Base-by-base conservation (phyloP, 2,329 filamentous ascomycete genomes). In the Curvularia sp. region DNA sequence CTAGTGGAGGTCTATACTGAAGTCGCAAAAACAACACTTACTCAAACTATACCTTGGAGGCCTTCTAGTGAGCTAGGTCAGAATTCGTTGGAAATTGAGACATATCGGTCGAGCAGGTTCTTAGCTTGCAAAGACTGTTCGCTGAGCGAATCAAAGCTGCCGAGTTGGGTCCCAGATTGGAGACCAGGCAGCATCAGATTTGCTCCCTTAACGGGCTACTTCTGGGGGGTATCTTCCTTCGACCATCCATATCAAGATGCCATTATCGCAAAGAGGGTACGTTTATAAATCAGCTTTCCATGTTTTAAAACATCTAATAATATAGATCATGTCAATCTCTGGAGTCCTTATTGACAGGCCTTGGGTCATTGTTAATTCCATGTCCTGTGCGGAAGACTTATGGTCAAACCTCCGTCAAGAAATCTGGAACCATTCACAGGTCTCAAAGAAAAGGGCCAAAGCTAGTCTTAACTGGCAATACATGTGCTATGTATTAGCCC, bases 151-250 rank as follows among this genome's bases (percentile, higher is more conserved):
- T 48, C 42, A 15, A n/a, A n/a, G 1, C 24, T 61, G 28, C 59
- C 55, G 24, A 61, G 59, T 46, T 61, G 55, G 59, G 55, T 61
- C 8, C 59, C 59, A 12, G 59, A 61, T 50, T 58, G 59, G 59
- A 58, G 48, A 47, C 59, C 55, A 28, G 20, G 31, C 8, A 24
- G 18, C 13, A 53, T 52, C 30, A 24, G 12, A 13, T 61, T 61
- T 12, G 38, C 49, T 28, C 59, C 55, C n/a, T 55, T 51, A 13
- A 51, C 49, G 5, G n/a, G 26, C n/a, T 31, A 42, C 3, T 51
- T n/a, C 6, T 10, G 9, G 2, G 49, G 38, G 22, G 41, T 35
- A 22, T 18, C 24, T n/a, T 5, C 4, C 7, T 51, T 51, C 4
- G 5, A 2, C n/a, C 6, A n/a, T 13, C n/a, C 38, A 30, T 51